Evolutionary conservation across 306 rosid species (phyloP), one percentile per base, ranked within the genome.

Genomic region (Lotus japonicus): DNA sequence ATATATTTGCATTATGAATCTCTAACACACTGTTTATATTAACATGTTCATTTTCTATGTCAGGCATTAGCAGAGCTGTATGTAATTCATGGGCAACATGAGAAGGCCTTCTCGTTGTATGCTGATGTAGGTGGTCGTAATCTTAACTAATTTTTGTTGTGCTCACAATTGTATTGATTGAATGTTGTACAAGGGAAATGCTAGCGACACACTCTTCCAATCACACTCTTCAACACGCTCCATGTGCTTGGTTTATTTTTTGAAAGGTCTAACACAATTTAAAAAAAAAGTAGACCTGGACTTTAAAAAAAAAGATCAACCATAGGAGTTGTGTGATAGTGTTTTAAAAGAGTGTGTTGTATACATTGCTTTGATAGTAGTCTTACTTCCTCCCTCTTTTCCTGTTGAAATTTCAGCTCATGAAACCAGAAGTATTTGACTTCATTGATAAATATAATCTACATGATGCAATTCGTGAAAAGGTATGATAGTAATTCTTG

Each of bases 11-110:
- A n/a, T 50, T 59, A 66, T 64, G 12, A 61, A 58, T 66, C 44
- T 23, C 38, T 15, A 35, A 50, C 36, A 69, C 21, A 17, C 8
- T 72, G 14, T 56, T 54, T 36, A 19, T 38, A 44, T 45, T 60
- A 13, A 45, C 36, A 23, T 57, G 60, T 39, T 38, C 18, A 23
- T 64, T 78, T 58, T 68, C 69, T 65, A 54, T 45, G 70, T 61
- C 82, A 90, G 96, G 95, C 88, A 71, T 80, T 87, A 49, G 95
- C 91, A 6, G 91, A 85, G 82, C 75, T 90, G 80, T 90, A 87
- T 57, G 85, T 86, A 39, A 87, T 90, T 65, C 80, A 84, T 72
- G 91, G 88, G 67, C 96, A 87, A 76, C 81, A 78, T 74, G 91
- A 84, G 82, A 87, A 87, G 73, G 96, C 89, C 11, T 87, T 90